Conservation (phyloP, 139 green algal genomes). For the Micractinium sp. region DNA sequence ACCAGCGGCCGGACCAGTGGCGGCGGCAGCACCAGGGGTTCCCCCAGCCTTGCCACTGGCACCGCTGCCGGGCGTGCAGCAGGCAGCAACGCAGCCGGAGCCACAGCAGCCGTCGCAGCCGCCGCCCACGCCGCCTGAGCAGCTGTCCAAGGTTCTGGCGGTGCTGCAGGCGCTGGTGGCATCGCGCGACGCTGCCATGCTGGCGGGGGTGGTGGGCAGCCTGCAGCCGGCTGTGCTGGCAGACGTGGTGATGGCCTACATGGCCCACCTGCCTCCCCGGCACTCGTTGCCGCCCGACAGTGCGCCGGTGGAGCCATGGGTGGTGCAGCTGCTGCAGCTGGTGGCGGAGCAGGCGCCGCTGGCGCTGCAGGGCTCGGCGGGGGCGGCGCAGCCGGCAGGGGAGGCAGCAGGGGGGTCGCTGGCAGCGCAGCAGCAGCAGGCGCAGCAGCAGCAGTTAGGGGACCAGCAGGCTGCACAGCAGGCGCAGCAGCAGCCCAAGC, state of each 20-base stretch:
- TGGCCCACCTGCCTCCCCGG: conserved; percentile 47
- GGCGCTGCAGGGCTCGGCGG: background rate
- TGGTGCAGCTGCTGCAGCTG: conserved; percentile 32
- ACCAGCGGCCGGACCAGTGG: background rate
- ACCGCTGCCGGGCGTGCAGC: background rate
- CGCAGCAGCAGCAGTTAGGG: background rate
- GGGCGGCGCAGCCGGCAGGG: background rate
- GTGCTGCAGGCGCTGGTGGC: conserved; percentile 46
- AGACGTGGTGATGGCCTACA: conserved; percentile 57
- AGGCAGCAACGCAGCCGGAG: conserved; percentile 8
- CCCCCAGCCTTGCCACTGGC: background rate
- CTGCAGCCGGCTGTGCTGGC: conserved; percentile 54
- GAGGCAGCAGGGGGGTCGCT: no score
- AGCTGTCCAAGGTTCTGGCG: conserved; percentile 38
- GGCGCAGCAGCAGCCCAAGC: conserved; percentile 11
- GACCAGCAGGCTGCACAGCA: conserved; percentile 12
- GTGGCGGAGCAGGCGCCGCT: conserved; percentile 3
- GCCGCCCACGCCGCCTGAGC: conserved; percentile 29
- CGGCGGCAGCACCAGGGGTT: conserved; percentile 3
- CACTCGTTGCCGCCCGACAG: conserved; percentile 16
- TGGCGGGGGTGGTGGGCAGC: conserved; percentile 40
- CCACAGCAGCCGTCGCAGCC: background rate
- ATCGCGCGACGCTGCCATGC: conserved; percentile 23
- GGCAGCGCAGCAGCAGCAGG: background rate
- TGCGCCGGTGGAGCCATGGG: conserved; percentile 34